Conservation (phyloP, 164 flowering plant genomes). For the Liquidambar formosana region DNA sequence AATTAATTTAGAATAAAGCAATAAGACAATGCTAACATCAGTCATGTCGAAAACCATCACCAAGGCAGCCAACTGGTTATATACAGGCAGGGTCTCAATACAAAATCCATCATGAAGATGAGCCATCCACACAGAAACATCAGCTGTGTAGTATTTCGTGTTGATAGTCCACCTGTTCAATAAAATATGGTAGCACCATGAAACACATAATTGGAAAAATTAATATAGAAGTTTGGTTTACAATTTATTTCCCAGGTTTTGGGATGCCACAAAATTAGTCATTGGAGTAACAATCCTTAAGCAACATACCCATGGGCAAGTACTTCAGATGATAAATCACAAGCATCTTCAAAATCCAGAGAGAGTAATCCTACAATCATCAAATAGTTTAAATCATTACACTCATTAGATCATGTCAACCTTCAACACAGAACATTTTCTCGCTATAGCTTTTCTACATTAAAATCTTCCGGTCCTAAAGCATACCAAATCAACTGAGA, state of each 20-base stretch:
- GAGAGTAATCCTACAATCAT: slow-evolving; percentile 54
- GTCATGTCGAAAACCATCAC: slow-evolving; percentile 89
- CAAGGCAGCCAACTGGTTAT: slow-evolving; percentile 56
- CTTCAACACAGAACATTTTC: neutral
- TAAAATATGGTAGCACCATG: no score
- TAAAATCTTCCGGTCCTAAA: neutral
- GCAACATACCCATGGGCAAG: slow-evolving; percentile 47
- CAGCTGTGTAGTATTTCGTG: slow-evolving; percentile 89
- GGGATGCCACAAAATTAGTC: no score
- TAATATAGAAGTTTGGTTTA: no score
- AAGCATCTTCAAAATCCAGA: slow-evolving; percentile 58
- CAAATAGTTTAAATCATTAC: neutral
- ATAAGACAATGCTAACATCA: slow-evolving; percentile 45
- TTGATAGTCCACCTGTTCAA: slow-evolving; percentile 74
- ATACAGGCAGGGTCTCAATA: slow-evolving; percentile 34
- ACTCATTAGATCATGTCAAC: neutral
- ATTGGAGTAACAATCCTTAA: neutral
- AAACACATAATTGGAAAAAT: no score
- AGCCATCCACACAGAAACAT: slow-evolving; percentile 79
- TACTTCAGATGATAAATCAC: slow-evolving; percentile 49
- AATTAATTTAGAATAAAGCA: neutral
- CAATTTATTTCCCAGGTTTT: no score
- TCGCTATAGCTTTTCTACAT: neutral
- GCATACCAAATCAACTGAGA: neutral
- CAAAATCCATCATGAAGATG: slow-evolving; percentile 71